Percentiles rank a stretch among this genome's conserved stretches.
phyloP scores from a whole-genome alignment of 2,329 filamentous ascomycete species.

The Claviceps sorghi region DNA sequence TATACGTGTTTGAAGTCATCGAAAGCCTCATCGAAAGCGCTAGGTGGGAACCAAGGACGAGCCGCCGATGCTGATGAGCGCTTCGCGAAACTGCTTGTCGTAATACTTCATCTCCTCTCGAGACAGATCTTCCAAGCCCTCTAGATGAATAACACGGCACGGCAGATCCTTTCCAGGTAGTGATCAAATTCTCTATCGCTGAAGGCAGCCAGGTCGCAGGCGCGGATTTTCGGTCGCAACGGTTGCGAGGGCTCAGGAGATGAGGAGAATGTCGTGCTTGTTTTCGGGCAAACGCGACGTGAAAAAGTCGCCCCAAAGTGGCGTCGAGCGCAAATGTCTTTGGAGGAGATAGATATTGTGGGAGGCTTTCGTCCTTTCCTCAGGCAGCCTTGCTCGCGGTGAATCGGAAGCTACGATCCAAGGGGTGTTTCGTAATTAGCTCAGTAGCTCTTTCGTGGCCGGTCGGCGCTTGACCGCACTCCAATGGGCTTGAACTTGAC shows the following conservation, averaged over 20 bases:
- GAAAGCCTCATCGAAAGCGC: neutral
- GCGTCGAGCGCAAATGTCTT: too few relatives aligned
- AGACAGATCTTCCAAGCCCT: constrained; percentile 8
- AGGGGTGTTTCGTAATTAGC: too few relatives aligned
- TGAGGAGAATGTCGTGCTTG: neutral
- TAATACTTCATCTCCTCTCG: constrained; percentile 2
- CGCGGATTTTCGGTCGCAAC: neutral
- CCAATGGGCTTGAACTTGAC: too few relatives aligned
- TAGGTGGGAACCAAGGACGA: neutral
- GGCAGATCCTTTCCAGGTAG: constrained; percentile 7
- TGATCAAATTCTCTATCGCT: constrained; percentile 8
- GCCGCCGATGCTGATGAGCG: neutral
- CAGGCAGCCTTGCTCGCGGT: too few relatives aligned
- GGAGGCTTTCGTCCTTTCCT: too few relatives aligned
- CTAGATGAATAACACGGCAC: constrained; percentile 5
- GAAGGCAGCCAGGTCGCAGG: neutral
- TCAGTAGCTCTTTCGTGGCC: too few relatives aligned
- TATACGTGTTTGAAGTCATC: too few relatives aligned
- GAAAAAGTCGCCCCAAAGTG: too few relatives aligned
- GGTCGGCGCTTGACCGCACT: too few relatives aligned
- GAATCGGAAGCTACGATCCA: too few relatives aligned
- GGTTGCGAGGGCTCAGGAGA: neutral
- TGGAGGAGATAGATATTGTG: too few relatives aligned
- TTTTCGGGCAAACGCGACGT: neutral
- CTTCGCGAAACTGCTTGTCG: neutral